Conservation (phyloP, 2,329 filamentous ascomycete species). For the Calonectria honghensis region DNA sequence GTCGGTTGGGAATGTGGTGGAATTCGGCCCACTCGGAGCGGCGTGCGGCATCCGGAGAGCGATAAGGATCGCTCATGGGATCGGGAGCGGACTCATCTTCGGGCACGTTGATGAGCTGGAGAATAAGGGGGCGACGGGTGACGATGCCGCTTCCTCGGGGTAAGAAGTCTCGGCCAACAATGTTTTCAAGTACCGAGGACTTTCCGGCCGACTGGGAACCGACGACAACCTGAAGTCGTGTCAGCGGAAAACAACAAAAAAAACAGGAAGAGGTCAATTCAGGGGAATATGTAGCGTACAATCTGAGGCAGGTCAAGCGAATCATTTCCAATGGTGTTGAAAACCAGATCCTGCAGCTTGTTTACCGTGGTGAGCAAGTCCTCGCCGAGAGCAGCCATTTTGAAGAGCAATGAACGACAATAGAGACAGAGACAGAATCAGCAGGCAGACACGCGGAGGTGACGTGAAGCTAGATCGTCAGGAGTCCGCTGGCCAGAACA, state of each 20-base stretch:
- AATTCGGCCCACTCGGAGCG: constrained; percentile 93
- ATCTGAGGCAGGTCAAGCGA: constrained; percentile 98
- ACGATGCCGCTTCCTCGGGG: constrained; percentile 98
- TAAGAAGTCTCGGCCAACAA: constrained; percentile 97
- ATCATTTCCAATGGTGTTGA: constrained; percentile 99
- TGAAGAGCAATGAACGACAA: constrained; percentile 49
- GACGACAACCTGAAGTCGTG: constrained; percentile 86
- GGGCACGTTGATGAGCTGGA: constrained; percentile 98
- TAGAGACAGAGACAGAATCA: constrained; percentile 43
- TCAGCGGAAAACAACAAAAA: constrained; percentile 39
- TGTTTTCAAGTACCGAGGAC: constrained; percentile 98
- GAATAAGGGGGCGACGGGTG: constrained; percentile 92
- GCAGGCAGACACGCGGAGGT: constrained; percentile 40
- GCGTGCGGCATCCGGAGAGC: constrained; percentile 81
- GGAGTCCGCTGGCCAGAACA: constrained; percentile 49
- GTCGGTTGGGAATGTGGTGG: constrained; percentile 92
- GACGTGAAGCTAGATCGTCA: constrained; percentile 46
- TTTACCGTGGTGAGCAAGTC: constrained; percentile 97
- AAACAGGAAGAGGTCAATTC: constrained; percentile 41
- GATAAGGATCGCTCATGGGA: constrained; percentile 82
- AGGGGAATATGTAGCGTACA: constrained; percentile 73
- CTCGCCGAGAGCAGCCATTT: constrained; percentile 96
- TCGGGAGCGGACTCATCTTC: constrained; percentile 81
- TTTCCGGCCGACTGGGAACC: constrained; percentile 99
- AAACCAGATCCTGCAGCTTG: constrained; percentile 98